Base-by-base conservation (phyloP, 2,329 filamentous ascomycete genomes). In the Monosporascus sp. region DNA sequence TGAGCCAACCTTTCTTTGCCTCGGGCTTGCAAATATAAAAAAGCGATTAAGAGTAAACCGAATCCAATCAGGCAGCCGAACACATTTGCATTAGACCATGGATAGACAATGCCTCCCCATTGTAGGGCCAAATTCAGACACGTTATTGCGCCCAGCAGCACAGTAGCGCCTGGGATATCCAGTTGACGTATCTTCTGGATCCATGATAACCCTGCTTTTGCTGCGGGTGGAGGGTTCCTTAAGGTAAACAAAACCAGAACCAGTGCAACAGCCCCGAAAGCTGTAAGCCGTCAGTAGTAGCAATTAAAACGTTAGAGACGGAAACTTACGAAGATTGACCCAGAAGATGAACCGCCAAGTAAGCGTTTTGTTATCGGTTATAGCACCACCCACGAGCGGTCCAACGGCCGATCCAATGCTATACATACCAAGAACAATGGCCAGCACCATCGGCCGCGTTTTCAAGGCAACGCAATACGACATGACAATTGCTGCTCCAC, bases 41-140 rank as follows among this genome's bases (percentile, higher is more conserved):
- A 50, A 2, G 37, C 20, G 17, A 50, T 40, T 20, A 43, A 44
- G 17, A 50, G 38, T 43, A 24, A 3, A 35, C 49, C 49, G 4
- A 65, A 63, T 1, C 57, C 56, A 6, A 63, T n/a, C 1, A 65
- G 20, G 22, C 60, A 63, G 2, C 60, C 62, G 54, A 57, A 62
- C 5, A 65, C 62, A 1, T 54, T 50, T 1, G 60, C 51, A 26
- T 64, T 58, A 0, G 60, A 60, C 62, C 60, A 65, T 1, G 55
- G 38, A 38, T 65, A 48, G 3, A 61, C 52, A 2, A 55, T 53
- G 1, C 60, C 63, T 2, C 63, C 63, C 56, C 60, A 63, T 43
- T 65, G 62, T 4, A 65, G 50, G 35, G 60, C 61, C 2, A 65
- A 50, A 6, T 63, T 57, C 2, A 65, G 46, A 9, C 60, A 57